Evolutionary conservation across 108 stramenopile species (phyloP).

Genomic region (Mayamaea pseudoterrestris): DNA sequence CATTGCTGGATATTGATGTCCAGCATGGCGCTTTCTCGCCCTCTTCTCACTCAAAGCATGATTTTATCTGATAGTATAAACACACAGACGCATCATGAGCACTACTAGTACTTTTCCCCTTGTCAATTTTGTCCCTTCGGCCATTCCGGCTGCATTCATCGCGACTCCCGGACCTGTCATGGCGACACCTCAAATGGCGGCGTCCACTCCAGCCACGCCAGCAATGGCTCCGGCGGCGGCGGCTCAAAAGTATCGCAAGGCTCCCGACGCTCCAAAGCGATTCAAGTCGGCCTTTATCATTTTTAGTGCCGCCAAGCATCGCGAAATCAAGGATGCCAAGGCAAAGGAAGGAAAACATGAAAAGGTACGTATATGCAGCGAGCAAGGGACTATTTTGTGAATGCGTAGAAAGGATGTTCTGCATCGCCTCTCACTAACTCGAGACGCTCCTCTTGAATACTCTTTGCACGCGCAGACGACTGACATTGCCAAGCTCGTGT

Average conservation of each 20-base stretch:
- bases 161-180: too few relatives aligned
- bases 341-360: conserved; percentile 12
- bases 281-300: conserved; percentile 36
- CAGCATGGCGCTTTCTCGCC: too few relatives aligned
- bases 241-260: not conserved
- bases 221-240: not conserved
- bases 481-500: conserved; percentile 24
- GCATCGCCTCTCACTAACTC: too few relatives aligned
- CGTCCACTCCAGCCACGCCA: not conserved
- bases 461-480: conserved; percentile 19
- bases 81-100: too few relatives aligned
- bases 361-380: conserved; percentile 16
- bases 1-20: too few relatives aligned
- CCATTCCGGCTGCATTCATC: too few relatives aligned
- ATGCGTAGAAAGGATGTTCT: too few relatives aligned
- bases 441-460: too few relatives aligned
- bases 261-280: conserved; percentile 32
- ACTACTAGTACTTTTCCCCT: too few relatives aligned
- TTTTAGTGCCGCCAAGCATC: conserved; percentile 25
- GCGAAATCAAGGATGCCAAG: conserved; percentile 17
- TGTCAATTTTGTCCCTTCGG: too few relatives aligned
- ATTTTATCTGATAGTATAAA: too few relatives aligned
- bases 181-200: not conserved
- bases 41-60: too few relatives aligned
- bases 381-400: not conserved